phyloP scores from a whole-genome alignment of 331 rosid species.

The Cydonia oblonga region DNA sequence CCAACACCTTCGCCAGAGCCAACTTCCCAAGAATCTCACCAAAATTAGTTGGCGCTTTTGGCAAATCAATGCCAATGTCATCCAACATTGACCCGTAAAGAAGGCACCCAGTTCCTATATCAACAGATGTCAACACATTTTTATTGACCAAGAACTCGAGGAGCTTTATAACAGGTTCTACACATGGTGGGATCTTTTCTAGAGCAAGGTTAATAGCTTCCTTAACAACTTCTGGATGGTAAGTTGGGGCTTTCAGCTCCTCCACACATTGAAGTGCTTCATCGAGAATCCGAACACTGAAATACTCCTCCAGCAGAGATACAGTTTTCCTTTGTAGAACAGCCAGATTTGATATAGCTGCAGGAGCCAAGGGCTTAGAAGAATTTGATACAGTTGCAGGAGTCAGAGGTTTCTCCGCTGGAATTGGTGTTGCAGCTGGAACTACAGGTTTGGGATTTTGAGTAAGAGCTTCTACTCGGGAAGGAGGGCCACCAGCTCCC shows the following conservation, averaged over 20 bases:
- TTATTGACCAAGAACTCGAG: conserved; percentile 38
- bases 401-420: conserved; percentile 32
- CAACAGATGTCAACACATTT: conserved; percentile 47
- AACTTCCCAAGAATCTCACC: conserved; percentile 74
- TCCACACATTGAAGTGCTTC: conserved; percentile 88
- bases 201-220: conserved; percentile 67
- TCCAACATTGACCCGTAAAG: conserved; percentile 56
- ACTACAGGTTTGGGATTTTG: conserved; percentile 23
- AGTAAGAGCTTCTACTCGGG: conserved; percentile 3
- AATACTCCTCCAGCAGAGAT: conserved; percentile 79
- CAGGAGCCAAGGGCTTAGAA: conserved; percentile 40
- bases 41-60: conserved; percentile 71
- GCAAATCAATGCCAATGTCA: conserved; percentile 76
- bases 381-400: conserved; percentile 8
- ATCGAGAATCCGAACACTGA: conserved; percentile 43
- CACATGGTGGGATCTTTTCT: conserved; percentile 62
- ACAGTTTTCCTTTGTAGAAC: conserved; percentile 34
- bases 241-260: conserved; percentile 67
- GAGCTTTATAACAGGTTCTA: conserved; percentile 51
- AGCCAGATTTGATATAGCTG: conserved; percentile 17
- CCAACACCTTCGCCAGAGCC: conserved; percentile 44
- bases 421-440: conserved; percentile 8
- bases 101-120: conserved; percentile 76
- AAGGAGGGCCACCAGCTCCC: conserved; percentile 50
- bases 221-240: conserved; percentile 77